Conservation (phyloP, 1,284 basidiomycete species). For the Ustilago lituana region DNA sequence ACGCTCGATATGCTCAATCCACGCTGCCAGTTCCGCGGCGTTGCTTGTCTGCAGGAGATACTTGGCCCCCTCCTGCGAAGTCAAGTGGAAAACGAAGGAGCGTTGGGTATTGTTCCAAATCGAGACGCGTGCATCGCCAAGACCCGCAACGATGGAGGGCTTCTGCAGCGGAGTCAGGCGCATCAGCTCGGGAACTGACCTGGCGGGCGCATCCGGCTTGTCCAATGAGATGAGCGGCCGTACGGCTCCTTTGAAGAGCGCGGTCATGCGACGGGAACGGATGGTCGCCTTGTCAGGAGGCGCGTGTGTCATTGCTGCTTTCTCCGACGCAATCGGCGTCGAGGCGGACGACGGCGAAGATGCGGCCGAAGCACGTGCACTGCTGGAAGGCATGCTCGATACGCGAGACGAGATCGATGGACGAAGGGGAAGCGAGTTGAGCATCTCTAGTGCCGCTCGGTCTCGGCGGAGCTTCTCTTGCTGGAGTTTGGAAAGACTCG, state of each 20-base stretch:
- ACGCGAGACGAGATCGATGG: constrained; percentile 39
- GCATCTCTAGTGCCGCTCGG: constrained; percentile 43
- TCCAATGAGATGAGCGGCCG: constrained; percentile 54
- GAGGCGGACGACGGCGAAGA: constrained; percentile 11
- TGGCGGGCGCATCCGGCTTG: constrained; percentile 39
- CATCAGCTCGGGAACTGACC: constrained; percentile 46
- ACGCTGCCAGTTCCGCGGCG: constrained; percentile 54
- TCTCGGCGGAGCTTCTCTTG: constrained; percentile 58
- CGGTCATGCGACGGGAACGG: constrained; percentile 60
- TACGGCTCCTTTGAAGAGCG: constrained; percentile 62
- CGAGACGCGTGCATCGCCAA: constrained; percentile 52
- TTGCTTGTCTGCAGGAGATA: constrained; percentile 61
- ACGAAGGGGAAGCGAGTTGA: constrained; percentile 23
- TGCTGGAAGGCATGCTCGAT: constrained; percentile 43
- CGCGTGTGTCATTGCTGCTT: constrained; percentile 14
- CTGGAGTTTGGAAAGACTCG: constrained; percentile 46
- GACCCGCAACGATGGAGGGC: constrained; percentile 47
- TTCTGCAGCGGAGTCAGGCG: constrained; percentile 53
- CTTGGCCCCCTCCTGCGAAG: constrained; percentile 54
- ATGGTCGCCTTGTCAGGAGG: constrained; percentile 46
- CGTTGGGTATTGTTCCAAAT: constrained; percentile 62
- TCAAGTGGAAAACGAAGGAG: constrained; percentile 61
- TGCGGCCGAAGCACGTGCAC: constrained; percentile 7
- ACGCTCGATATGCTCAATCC: constrained; percentile 53
- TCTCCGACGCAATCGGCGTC: constrained; percentile 8